Percentiles rank a stretch among this genome's conserved stretches.
phyloP scores from a whole-genome alignment of 257 asterid species.

The Jasminum sambac region DNA sequence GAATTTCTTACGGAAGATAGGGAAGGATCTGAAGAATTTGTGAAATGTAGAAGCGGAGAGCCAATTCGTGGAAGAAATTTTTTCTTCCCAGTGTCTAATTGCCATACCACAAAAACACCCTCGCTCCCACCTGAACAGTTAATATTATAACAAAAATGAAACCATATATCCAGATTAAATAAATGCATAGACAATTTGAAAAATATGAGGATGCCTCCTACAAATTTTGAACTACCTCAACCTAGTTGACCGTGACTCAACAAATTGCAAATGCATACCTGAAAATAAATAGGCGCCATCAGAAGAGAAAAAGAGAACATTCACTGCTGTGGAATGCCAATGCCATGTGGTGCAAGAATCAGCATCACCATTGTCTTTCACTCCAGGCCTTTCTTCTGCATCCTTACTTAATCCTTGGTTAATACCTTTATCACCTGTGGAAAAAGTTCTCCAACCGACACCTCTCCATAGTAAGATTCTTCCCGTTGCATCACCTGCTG shows the following conservation, averaged over 20 bases:
- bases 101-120: constrained; percentile 98
- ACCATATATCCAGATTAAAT: constrained; percentile 4
- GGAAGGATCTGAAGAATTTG: constrained; percentile 79
- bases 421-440: constrained; percentile 29
- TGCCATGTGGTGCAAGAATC: constrained; percentile 94
- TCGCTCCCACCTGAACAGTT: constrained; percentile 76
- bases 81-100: constrained; percentile 89
- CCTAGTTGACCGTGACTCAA: constrained; percentile 10
- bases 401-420: constrained; percentile 37
- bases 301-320: constrained; percentile 79
- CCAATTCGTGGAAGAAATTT: constrained; percentile 88
- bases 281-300: constrained; percentile 95
- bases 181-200: constrained; percentile 12
- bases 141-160: constrained; percentile 7
- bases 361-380: constrained; percentile 71
- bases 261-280: constrained; percentile 44
- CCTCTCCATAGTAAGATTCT: constrained; percentile 94
- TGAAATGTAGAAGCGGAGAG: constrained; percentile 67
- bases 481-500: constrained; percentile 95
- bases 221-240: constrained; percentile 4
- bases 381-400: constrained; percentile 79
- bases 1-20: constrained; percentile 65
- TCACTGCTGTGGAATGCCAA: constrained; percentile 93
- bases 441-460: constrained; percentile 52
- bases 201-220: constrained; percentile 8